Evolutionary conservation across 108 stramenopile genomes (phyloP).

Genomic region (Schizochytrium sp.): DNA sequence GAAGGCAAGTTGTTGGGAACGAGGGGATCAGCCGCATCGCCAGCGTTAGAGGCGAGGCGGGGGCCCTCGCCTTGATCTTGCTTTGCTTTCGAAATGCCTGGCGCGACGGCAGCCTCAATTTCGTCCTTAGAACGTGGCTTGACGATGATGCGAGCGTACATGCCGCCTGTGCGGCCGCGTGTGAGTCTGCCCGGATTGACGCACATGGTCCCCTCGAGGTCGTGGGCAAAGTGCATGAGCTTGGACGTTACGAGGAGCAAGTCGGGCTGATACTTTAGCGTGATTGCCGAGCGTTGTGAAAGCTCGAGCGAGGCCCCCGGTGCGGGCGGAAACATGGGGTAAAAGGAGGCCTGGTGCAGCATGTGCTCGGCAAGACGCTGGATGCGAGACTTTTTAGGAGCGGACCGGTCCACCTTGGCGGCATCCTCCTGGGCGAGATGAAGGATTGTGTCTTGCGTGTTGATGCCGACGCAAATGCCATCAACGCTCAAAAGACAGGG

Average conservation of each 20-base stretch:
- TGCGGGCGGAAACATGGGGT: constrained; percentile 78
- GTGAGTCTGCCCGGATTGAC: constrained; percentile 77
- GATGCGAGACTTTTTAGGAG: constrained; percentile 42
- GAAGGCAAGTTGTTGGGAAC: neutral
- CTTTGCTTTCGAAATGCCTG: neutral
- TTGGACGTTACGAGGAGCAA: constrained; percentile 80
- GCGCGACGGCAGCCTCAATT: neutral
- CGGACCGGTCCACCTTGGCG: constrained; percentile 43
- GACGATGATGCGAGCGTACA: constrained; percentile 71
- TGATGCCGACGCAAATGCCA: constrained; percentile 71
- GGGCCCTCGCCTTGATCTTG: neutral
- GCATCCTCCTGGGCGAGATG: constrained; percentile 72
- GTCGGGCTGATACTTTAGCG: constrained; percentile 76
- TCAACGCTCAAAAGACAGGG: constrained; percentile 76
- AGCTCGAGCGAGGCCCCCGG: constrained; percentile 62
- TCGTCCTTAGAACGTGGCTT: constrained; percentile 59
- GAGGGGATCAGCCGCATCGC: too few species aligned
- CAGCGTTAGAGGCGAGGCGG: too few species aligned
- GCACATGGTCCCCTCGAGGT: constrained; percentile 53
- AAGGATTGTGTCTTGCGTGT: constrained; percentile 74
- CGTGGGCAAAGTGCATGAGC: constrained; percentile 65
- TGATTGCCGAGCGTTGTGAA: constrained; percentile 57
- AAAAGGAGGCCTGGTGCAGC: constrained; percentile 79
- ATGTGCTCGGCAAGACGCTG: constrained; percentile 77
- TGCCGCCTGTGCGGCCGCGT: constrained; percentile 75